phyloP scores from a whole-genome alignment of 768 basidiomycete species.

The Suillus subaureus region DNA sequence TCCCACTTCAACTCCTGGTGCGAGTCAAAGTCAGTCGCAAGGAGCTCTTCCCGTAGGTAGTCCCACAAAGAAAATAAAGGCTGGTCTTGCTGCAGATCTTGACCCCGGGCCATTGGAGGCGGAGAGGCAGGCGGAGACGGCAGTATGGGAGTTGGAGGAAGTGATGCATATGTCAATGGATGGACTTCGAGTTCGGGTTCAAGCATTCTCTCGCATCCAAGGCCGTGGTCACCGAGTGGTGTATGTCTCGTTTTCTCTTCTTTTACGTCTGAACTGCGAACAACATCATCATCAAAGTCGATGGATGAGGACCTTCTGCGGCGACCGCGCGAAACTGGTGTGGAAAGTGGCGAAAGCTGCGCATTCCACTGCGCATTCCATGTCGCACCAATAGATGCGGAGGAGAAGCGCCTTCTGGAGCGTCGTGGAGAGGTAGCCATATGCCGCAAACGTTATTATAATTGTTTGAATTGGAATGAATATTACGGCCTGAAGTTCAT shows the following conservation, averaged over 20 bases:
- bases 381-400: conserved; percentile 25
- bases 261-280: conserved; percentile 6
- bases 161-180: conserved; percentile 66
- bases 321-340: conserved; percentile 19
- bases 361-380: conserved; percentile 24
- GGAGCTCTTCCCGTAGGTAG: conserved; percentile 83
- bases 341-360: conserved; percentile 15
- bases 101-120: conserved; percentile 18
- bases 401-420: conserved; percentile 35
- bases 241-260: neutral
- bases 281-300: conserved; percentile 7
- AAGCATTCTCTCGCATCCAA: conserved; percentile 11
- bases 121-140: conserved; percentile 43
- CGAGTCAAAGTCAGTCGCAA: conserved; percentile 93
- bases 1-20: conserved; percentile 96
- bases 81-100: conserved; percentile 24
- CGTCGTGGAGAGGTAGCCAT: conserved; percentile 38
- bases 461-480: conserved; percentile 1
- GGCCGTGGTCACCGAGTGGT: neutral
- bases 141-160: conserved; percentile 72
- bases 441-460: neutral
- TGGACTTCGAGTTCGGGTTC: conserved; percentile 20
- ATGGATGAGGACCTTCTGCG: conserved; percentile 17
- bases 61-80: conserved; percentile 88
- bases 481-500: neutral